These are phyloP conservation scores for Pelargonium nanum DNA, from an alignment of 345 rosid species.

Conservation along the genomic window DNA sequence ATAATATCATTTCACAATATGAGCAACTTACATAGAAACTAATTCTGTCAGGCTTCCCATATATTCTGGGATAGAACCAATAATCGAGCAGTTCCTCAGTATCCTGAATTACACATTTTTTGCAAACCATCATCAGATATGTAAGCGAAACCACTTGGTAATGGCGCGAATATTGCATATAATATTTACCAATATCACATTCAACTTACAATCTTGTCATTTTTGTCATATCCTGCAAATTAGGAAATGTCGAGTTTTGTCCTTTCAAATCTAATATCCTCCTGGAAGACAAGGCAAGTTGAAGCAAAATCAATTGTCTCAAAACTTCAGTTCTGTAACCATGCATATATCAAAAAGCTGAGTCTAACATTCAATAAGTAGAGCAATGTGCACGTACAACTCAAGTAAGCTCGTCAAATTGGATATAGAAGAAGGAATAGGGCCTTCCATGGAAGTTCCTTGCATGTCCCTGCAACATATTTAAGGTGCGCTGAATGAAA, in stretches of 20 bases:
- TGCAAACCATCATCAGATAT: background rate
- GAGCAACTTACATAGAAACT: conserved; percentile 46
- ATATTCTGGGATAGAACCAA: conserved; percentile 35
- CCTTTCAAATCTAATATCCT: conserved; percentile 61
- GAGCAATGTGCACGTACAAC: conserved; percentile 39
- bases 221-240: conserved; percentile 22
- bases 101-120: conserved; percentile 25
- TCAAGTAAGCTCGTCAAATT: conserved; percentile 31
- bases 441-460: conserved; percentile 82
- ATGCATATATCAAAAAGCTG: too few relatives aligned
- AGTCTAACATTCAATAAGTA: background rate
- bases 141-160: background rate
- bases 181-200: background rate
- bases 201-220: conserved; percentile 40
- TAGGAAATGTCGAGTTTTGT: conserved; percentile 36
- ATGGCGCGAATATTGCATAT: background rate
- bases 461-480: conserved; percentile 48
- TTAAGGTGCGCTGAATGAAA: background rate
- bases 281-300: conserved; percentile 21
- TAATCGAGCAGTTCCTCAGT: conserved; percentile 53
- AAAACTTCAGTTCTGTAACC: background rate
- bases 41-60: conserved; percentile 26
- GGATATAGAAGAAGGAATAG: conserved; percentile 60
- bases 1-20: too few relatives aligned
- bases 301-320: background rate